phyloP scores from a whole-genome alignment of 345 rosid genomes.

The Ceriops decandra region DNA sequence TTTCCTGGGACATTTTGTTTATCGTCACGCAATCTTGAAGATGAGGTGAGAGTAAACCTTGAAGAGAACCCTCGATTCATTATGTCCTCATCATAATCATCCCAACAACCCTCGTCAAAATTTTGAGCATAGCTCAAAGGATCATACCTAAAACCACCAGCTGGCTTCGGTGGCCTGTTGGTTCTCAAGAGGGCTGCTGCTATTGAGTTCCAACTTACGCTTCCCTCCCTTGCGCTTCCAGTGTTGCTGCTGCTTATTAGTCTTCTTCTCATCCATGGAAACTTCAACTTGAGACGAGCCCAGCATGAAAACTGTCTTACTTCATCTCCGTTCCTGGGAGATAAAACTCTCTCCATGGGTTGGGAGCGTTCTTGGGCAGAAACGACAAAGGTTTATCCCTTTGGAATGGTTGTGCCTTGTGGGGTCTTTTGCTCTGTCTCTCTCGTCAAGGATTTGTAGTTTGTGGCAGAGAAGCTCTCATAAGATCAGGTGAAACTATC shows the following conservation, averaged over 20 bases:
- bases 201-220: slow-evolving; percentile 12
- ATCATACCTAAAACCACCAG: slow-evolving; percentile 41
- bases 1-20: background rate
- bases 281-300: slow-evolving; percentile 40
- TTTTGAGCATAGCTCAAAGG: slow-evolving; percentile 47
- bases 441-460: slow-evolving; percentile 20
- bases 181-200: slow-evolving; percentile 19
- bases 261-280: slow-evolving; percentile 30
- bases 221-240: background rate
- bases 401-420: slow-evolving; percentile 1
- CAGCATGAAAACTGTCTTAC: slow-evolving; percentile 38
- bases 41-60: slow-evolving; percentile 34
- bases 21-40: slow-evolving; percentile 22
- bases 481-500: background rate
- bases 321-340: slow-evolving; percentile 20
- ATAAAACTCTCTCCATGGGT: slow-evolving; percentile 25
- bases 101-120: slow-evolving; percentile 38
- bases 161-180: slow-evolving; percentile 13
- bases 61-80: slow-evolving; percentile 37
- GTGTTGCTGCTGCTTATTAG: background rate
- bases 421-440: background rate
- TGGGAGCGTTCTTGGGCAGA: background rate
- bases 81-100: slow-evolving; percentile 26
- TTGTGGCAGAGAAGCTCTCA: slow-evolving; percentile 34
- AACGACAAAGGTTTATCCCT: slow-evolving; percentile 7